A percentile compares a stretch with the other conserved stretches of the same genome.
These are phyloP conservation scores for Diaporthe destruens DNA, from an alignment of 2,329 filamentous ascomycete genomes.

Conservation along the genomic window DNA sequence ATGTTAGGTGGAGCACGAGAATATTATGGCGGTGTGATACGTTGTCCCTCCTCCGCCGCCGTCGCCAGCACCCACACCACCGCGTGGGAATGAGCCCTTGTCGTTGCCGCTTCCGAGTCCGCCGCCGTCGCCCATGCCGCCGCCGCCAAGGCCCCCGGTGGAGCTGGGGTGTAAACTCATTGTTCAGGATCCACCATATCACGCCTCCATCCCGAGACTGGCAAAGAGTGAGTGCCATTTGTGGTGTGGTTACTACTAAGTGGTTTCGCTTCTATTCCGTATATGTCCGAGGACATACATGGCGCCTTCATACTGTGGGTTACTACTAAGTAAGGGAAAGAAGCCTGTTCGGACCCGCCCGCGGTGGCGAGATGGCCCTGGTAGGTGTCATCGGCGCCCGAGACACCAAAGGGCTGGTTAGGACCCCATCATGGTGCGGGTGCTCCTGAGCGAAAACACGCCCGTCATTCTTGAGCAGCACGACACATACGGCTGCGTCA, in stretches of 20 bases:
- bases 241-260: constrained; percentile 64
- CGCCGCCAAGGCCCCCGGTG: constrained; percentile 20
- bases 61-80: constrained; percentile 16
- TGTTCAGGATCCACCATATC: constrained; percentile 62
- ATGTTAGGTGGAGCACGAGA: constrained; percentile 68
- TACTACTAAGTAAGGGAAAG: constrained; percentile 67
- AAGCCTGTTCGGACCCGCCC: constrained; percentile 65
- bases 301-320: too few relatives aligned
- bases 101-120: neutral
- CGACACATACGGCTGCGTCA: constrained; percentile 63
- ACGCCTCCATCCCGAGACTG: constrained; percentile 54
- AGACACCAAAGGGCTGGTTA: constrained; percentile 37
- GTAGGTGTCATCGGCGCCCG: constrained; percentile 37
- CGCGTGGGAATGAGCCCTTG: neutral
- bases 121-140: constrained; percentile 17
- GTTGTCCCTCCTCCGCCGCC: constrained; percentile 52
- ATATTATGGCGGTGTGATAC: constrained; percentile 72
- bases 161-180: constrained; percentile 39
- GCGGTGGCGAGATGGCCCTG: constrained; percentile 60
- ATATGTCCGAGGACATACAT: too few relatives aligned
- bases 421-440: constrained; percentile 59
- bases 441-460: constrained; percentile 68
- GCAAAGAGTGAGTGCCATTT: constrained; percentile 62
- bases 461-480: constrained; percentile 73
- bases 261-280: too few relatives aligned